Evolutionary conservation across 345 rosid species (phyloP).

Genomic region (Durio zibethinus): DNA sequence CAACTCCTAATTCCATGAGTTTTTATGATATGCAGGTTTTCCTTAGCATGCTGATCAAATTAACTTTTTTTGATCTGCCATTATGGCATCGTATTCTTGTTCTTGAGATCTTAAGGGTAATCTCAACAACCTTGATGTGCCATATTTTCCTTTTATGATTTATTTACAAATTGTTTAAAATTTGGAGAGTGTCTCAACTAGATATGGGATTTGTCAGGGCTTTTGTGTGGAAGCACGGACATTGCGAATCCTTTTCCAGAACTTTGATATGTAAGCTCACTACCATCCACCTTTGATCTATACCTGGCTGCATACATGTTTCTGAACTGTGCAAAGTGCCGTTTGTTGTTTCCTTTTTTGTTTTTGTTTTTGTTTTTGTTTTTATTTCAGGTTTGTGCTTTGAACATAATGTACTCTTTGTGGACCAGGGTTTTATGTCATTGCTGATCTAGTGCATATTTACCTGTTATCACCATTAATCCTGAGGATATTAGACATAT

Average conservation of each 20-base stretch:
- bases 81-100: constrained; percentile 99
- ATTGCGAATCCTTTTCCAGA: constrained; percentile 74
- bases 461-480: background rate
- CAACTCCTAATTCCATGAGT: background rate
- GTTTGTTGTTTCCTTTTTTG: background rate
- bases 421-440: background rate
- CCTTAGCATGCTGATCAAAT: constrained; percentile 91
- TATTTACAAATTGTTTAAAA: background rate
- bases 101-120: constrained; percentile 97
- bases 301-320: constrained; percentile 16
- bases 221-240: constrained; percentile 97
- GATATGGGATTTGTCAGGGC: constrained; percentile 58
- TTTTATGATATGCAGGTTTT: constrained; percentile 65
- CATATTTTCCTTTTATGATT: constrained; percentile 8
- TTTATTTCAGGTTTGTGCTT: background rate
- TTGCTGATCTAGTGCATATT: background rate
- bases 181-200: constrained; percentile 14
- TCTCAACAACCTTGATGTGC: constrained; percentile 8
- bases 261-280: constrained; percentile 85
- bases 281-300: constrained; percentile 9
- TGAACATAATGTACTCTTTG: background rate
- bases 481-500: background rate
- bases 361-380: background rate
- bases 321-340: background rate
- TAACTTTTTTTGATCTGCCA: constrained; percentile 87